Conservation (phyloP, 148 eudicot species). For the Diospyros lotus region DNA sequence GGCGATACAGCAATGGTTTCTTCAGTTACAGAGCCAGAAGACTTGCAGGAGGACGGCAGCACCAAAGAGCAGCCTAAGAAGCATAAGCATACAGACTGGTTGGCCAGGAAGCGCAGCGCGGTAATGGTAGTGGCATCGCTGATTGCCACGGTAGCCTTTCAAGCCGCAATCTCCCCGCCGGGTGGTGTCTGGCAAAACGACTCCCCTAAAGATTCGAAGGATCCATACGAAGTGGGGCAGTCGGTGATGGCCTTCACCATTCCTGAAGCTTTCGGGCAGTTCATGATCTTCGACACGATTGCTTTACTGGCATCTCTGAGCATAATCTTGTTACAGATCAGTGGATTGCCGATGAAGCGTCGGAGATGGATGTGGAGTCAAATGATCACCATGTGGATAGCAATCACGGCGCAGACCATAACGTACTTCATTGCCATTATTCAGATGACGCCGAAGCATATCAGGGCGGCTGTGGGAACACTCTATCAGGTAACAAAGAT, state of each 20-base stretch:
- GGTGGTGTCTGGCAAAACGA: conserved; percentile 31
- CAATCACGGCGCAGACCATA: conserved; percentile 11
- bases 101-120: conserved; percentile 9
- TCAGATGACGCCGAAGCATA: conserved; percentile 11
- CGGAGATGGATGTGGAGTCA: conserved; percentile 25
- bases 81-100: conserved; percentile 8
- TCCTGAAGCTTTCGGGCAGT: conserved; percentile 9
- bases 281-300: conserved; percentile 21
- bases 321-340: conserved; percentile 20
- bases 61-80: not conserved
- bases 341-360: conserved; percentile 20
- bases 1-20: not conserved
- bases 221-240: conserved; percentile 9
- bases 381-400: conserved; percentile 21
- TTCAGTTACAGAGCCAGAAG: conserved; percentile 4
- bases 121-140: conserved; percentile 27
- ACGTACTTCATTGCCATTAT: conserved; percentile 20
- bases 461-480: not conserved
- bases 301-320: conserved; percentile 21
- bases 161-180: conserved; percentile 28
- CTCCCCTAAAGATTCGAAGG: not conserved
- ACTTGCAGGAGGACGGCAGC: not conserved
- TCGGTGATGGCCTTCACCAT: conserved; percentile 18
- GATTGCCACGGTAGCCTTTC: conserved; percentile 26
- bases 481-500: conserved; percentile 1